Conservation (phyloP, 2,329 filamentous ascomycete genomes). For the Alternaria atra region DNA sequence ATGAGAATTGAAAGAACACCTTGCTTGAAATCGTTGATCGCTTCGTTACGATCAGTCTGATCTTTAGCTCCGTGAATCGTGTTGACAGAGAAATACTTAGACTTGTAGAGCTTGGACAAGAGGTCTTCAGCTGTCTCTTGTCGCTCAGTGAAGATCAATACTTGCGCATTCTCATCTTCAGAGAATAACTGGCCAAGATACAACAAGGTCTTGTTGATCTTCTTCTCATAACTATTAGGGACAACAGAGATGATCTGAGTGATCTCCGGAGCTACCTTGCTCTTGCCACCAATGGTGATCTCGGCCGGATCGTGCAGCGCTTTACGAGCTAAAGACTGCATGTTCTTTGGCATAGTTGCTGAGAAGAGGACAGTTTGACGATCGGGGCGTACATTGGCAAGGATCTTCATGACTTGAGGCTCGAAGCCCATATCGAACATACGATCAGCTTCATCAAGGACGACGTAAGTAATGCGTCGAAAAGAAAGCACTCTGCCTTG, state of each 20-base stretch:
- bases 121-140: constrained; percentile 73
- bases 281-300: constrained; percentile 89
- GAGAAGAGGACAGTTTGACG: constrained; percentile 96
- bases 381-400: constrained; percentile 89
- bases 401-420: constrained; percentile 96
- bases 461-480: constrained; percentile 87
- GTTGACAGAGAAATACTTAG: constrained; percentile 64
- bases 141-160: constrained; percentile 89
- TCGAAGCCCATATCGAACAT: constrained; percentile 99
- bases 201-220: constrained; percentile 84
- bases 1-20: constrained; percentile 89
- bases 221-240: constrained; percentile 67
- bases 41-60: constrained; percentile 46
- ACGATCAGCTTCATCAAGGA: constrained; percentile 95
- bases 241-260: constrained; percentile 88
- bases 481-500: constrained; percentile 94
- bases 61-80: constrained; percentile 79
- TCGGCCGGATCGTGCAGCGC: constrained; percentile 85
- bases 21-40: constrained; percentile 57
- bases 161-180: constrained; percentile 86
- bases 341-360: constrained; percentile 92
- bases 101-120: constrained; percentile 41
- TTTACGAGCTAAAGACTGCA: constrained; percentile 90
- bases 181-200: constrained; percentile 87
- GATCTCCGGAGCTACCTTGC: constrained; percentile 74